These are phyloP conservation scores for Penicillium coffeae DNA, from an alignment of 495 filamentous ascomycete species.

Conservation along the genomic window DNA sequence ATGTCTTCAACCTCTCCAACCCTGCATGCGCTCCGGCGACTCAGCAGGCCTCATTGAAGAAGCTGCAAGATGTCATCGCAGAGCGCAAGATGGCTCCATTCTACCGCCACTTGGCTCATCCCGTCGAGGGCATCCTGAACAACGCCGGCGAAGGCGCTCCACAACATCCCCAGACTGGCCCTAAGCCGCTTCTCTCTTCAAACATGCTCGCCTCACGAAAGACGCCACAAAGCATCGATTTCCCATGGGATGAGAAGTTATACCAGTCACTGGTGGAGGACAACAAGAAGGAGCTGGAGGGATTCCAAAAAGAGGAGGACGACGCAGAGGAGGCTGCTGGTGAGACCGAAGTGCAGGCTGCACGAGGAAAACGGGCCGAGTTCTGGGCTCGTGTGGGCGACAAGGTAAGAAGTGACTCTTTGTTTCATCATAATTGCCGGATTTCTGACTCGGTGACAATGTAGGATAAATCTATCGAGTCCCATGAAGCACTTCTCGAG, in stretches of 20 bases:
- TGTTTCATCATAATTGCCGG: background rate
- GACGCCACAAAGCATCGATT: conserved; percentile 55
- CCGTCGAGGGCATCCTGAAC: conserved; percentile 87
- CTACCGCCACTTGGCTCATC: conserved; percentile 93
- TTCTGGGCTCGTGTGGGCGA: conserved; percentile 92
- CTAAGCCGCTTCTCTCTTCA: conserved; percentile 48
- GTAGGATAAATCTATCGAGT: conserved; percentile 87
- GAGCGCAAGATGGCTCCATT: conserved; percentile 96
- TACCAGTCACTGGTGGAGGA: conserved; percentile 82
- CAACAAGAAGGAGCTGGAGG: conserved; percentile 86
- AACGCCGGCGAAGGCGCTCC: conserved; percentile 64
- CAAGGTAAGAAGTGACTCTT: conserved; percentile 60
- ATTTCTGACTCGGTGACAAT: conserved; percentile 10
- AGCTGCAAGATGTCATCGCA: conserved; percentile 85
- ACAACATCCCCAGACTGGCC: conserved; percentile 54
- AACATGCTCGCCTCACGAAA: conserved; percentile 71
- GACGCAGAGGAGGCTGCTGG: conserved; percentile 92
- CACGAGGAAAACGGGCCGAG: conserved; percentile 89
- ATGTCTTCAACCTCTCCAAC: conserved; percentile 96
- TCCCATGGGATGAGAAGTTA: conserved; percentile 85
- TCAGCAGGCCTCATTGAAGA: conserved; percentile 72
- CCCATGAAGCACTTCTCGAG: conserved; percentile 87
- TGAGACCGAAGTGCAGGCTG: conserved; percentile 90
- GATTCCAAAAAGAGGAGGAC: conserved; percentile 92
- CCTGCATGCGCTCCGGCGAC: conserved; percentile 64